Evolutionary conservation across 345 rosid species (phyloP).

Genomic region (Sisymbrium irio): DNA sequence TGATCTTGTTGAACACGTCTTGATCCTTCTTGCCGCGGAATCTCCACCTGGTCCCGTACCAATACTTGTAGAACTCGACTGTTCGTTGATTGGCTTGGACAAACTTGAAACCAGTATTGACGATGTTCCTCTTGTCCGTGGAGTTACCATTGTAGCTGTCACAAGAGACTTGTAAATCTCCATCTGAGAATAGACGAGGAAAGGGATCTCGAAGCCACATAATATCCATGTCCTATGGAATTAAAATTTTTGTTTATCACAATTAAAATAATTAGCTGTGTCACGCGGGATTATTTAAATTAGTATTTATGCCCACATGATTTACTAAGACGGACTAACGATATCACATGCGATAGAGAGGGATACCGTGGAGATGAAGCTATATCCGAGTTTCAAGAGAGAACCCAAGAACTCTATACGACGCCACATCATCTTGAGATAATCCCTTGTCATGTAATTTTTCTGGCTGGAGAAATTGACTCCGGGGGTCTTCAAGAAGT

Average conservation of each 20-base stretch:
- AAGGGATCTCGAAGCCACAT: conserved; percentile 2
- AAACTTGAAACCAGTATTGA: not conserved
- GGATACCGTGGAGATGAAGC: conserved; percentile 53
- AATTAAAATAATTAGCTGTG: no score
- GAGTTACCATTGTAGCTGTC: not conserved
- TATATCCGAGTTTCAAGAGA: conserved; percentile 51
- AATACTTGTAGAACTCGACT: not conserved
- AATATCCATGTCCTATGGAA: not conserved
- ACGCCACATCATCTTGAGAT: conserved; percentile 61
- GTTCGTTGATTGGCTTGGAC: conserved; percentile 1
- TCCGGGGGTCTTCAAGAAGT: conserved; percentile 28
- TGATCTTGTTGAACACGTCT: not conserved
- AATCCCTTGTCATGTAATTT: conserved; percentile 41
- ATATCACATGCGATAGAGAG: not conserved
- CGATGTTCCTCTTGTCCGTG: not conserved
- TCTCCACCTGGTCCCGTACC: not conserved
- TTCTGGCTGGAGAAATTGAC: conserved; percentile 33
- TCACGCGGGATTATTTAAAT: no score
- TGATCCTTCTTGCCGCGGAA: not conserved
- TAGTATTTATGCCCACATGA: no score
- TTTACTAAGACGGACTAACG: no score
- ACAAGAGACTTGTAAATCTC: not conserved
- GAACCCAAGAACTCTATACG: conserved; percentile 40
- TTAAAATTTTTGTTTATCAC: no score
- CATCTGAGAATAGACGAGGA: not conserved